A percentile compares a stretch with the other conserved stretches of the same genome.
Conservation (phyloP, 169 alveolate genomes). For the Cryptosporidium sp. region DNA sequence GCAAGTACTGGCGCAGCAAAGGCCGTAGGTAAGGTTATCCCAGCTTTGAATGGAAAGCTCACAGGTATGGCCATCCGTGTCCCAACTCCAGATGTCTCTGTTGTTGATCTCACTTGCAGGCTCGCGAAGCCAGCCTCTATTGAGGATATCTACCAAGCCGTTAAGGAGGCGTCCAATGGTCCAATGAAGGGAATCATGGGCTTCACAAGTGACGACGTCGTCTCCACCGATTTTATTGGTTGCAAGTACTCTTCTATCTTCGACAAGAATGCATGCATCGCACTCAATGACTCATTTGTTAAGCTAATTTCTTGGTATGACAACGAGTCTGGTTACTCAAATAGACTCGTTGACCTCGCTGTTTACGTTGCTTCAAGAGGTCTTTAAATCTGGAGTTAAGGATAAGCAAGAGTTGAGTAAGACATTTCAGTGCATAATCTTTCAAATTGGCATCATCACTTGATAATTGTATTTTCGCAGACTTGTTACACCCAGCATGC, state of each 20-base stretch:
- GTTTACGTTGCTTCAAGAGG: conserved; percentile 79
- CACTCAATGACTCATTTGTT: conserved; percentile 95
- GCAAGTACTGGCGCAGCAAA: conserved; percentile 99
- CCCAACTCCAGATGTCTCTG: conserved; percentile 98
- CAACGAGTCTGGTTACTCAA: conserved; percentile 98
- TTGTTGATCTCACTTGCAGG: conserved; percentile 97
- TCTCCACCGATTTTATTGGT: conserved; percentile 95
- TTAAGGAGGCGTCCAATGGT: conserved; percentile 95
- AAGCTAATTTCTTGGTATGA: conserved; percentile 99
- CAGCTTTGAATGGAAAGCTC: conserved; percentile 97
- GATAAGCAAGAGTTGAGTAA: neutral
- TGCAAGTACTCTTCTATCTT: conserved; percentile 95
- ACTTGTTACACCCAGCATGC: neutral
- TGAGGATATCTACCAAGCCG: conserved; percentile 93
- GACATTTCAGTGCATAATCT: neutral
- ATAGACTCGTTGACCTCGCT: conserved; percentile 96
- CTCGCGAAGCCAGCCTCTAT: conserved; percentile 95
- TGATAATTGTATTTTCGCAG: neutral
- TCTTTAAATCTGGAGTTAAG: neutral
- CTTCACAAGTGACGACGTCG: conserved; percentile 96
- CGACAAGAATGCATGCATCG: conserved; percentile 97
- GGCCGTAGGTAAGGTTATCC: conserved; percentile 99
- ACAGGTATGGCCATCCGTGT: conserved; percentile 99
- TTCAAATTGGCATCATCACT: no score
- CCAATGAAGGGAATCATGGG: conserved; percentile 95